phyloP scores from a whole-genome alignment of 257 asterid genomes.

The Rubia yunnanensis region DNA sequence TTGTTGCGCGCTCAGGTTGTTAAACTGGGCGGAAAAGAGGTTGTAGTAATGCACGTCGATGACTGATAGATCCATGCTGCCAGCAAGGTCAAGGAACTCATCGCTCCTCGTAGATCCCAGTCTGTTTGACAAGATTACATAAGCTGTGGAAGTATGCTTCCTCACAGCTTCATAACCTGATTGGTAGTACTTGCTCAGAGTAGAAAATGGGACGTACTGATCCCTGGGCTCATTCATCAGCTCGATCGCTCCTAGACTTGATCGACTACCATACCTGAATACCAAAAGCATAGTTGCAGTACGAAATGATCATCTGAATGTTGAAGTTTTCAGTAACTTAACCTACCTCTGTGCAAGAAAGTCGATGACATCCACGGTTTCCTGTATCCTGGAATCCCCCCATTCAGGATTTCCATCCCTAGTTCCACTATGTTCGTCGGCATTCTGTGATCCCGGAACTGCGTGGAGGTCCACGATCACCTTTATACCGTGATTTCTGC shows the following conservation, averaged over 20 bases:
- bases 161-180: constrained; percentile 50
- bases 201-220: constrained; percentile 33
- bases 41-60: constrained; percentile 67
- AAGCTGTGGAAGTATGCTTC: constrained; percentile 30
- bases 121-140: constrained; percentile 48
- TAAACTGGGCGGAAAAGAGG: constrained; percentile 30
- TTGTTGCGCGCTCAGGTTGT: constrained; percentile 36
- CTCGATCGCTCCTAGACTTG: constrained; percentile 56
- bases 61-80: constrained; percentile 32
- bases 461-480: constrained; percentile 67
- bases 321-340: too few species aligned
- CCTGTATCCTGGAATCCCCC: constrained; percentile 49
- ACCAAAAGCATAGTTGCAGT: constrained; percentile 11
- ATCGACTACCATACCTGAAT: constrained; percentile 36
- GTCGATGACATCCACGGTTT: constrained; percentile 44
- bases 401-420: constrained; percentile 69
- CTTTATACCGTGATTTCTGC: constrained; percentile 45
- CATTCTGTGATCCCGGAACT: constrained; percentile 68
- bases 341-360: constrained; percentile 39
- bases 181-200: constrained; percentile 30
- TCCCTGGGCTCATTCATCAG: constrained; percentile 60
- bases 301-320: background rate
- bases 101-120: constrained; percentile 27
- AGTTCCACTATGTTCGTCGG: constrained; percentile 49
- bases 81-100: constrained; percentile 42